Base-by-base conservation (phyloP, 2,329 filamentous ascomycete genomes). In the Teratosphaeriaceae sp. region DNA sequence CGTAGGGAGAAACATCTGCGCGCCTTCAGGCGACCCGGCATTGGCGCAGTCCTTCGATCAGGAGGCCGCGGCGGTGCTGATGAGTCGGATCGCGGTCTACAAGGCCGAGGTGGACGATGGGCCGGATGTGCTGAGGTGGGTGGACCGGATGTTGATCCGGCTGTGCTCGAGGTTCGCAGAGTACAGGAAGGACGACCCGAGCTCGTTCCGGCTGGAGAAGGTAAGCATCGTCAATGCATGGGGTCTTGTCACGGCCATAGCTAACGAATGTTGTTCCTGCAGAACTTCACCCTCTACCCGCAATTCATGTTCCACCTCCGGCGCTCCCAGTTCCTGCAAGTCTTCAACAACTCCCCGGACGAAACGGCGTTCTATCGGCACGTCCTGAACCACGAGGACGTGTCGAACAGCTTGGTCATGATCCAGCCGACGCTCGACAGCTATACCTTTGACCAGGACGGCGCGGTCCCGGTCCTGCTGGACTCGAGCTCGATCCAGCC, bases 251-350 rank as follows among this genome's bases (percentile, higher is more conserved):
- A n/a, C n/a, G n/a, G n/a, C n/a, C n/a, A n/a, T n/a, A n/a, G n/a
- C n/a, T n/a, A n/a, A n/a, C n/a, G n/a, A n/a, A n/a, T n/a, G n/a
- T n/a, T n/a, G n/a, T n/a, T n/a, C n/a, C n/a, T n/a, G n/a, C n/a
- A n/a, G 79, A 98, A 98, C 73, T 98, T 98, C 62, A 97, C 90
- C 0, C 76, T 98, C 13, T 98, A 98, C 62, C 92, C 92, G 20
- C 92, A 98, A 64, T 98, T 98, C 70, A 98, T 98, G 92, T 98
- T 98, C 75, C 92, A 98, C 66, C 77, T 98, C 48, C 85, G 92
- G 56, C 81, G 92, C 66, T 95, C 88, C 67, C 92, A 97, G 66
- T 98, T 98, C 73, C 69, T 98, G 52, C 92, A 98, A 62, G 89
- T 98, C 44, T 98, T 98, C 78, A 98, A 98, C 74, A 98, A 97